Conservation (phyloP, 305 asterid species). For the Solanum aculeatissimum region DNA sequence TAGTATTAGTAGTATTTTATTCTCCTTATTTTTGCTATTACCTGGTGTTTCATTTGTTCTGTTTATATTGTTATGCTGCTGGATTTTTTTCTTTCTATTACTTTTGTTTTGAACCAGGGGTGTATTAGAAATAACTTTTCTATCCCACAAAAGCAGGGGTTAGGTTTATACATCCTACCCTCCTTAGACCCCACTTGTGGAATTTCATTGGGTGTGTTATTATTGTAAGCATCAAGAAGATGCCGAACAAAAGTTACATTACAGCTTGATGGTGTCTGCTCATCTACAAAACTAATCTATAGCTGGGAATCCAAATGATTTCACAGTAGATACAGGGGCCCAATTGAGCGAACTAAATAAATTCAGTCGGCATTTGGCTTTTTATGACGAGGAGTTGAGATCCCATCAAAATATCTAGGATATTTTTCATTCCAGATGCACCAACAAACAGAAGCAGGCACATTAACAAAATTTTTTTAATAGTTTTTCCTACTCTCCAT, state of each 20-base stretch:
- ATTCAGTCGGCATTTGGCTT: background rate
- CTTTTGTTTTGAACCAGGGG: no score
- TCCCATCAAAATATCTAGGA: background rate
- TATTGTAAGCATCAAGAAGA: background rate
- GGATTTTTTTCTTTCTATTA: no score
- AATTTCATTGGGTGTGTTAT: no score
- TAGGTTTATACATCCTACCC: no score
- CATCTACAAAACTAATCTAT: background rate
- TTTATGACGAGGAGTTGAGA: background rate
- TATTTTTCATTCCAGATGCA: background rate
- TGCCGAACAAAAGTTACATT: background rate
- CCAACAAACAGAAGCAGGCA: background rate
- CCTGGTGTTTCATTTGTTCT: background rate
- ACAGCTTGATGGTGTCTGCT: background rate
- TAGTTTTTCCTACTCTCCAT: background rate
- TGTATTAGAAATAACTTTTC: no score
- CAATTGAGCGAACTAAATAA: background rate
- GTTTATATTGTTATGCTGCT: no score
- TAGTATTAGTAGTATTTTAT: no score
- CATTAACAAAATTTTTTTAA: background rate
- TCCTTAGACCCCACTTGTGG: no score
- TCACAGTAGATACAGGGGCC: background rate
- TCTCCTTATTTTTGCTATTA: background rate
- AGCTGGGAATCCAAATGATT: background rate
- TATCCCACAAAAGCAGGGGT: no score